These are phyloP conservation scores for Pseudopithomyces chartarum DNA, from an alignment of 2,329 filamentous ascomycete genomes.

Conservation along the genomic window DNA sequence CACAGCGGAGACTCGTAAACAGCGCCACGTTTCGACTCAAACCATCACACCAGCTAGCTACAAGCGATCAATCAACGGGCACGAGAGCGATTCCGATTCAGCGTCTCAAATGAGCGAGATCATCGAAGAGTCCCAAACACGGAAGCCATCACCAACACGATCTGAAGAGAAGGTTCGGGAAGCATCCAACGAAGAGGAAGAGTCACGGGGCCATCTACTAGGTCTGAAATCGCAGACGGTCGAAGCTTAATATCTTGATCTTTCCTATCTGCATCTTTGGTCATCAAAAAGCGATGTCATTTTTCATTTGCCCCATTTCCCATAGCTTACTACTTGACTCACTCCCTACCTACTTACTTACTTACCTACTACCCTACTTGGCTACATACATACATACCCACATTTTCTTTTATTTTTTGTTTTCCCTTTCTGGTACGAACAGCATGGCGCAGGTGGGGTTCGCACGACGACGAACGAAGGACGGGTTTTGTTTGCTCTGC, in stretches of 20 bases:
- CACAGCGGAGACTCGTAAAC: conserved; percentile 35
- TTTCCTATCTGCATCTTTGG: conserved; percentile 16
- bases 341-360: conserved; percentile 17
- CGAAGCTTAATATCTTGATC: conserved; percentile 18
- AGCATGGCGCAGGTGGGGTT: conserved; percentile 3
- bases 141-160: conserved; percentile 24
- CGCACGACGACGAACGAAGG: not conserved
- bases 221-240: conserved; percentile 17
- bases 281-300: conserved; percentile 21
- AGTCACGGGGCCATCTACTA: conserved; percentile 15
- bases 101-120: conserved; percentile 42
- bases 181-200: conserved; percentile 18
- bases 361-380: not conserved
- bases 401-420: not conserved
- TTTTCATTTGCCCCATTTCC: conserved; percentile 30
- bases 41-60: conserved; percentile 41
- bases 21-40: conserved; percentile 42
- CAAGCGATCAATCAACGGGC: conserved; percentile 28
- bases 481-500: not conserved
- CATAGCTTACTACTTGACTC: conserved; percentile 45
- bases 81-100: conserved; percentile 27
- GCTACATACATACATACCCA: not conserved
- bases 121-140: conserved; percentile 28
- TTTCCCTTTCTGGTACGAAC: not conserved
- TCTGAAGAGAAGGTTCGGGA: conserved; percentile 14